Base-by-base conservation (phyloP, 2,329 filamentous ascomycete genomes). In the Thielaviopsis ethacetica region DNA sequence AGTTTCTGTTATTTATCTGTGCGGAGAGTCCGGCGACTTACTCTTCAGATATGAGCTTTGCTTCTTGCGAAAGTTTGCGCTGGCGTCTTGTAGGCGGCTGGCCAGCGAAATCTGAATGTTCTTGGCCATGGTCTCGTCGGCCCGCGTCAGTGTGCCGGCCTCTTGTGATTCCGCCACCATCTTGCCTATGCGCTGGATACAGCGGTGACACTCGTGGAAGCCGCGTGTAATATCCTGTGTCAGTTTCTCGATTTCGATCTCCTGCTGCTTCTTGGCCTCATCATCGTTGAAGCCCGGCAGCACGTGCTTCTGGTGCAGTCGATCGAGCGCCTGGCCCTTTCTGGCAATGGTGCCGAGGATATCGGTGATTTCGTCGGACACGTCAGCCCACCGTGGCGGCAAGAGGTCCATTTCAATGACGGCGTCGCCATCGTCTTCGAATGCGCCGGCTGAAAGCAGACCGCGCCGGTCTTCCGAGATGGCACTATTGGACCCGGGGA, bases 321-420 rank as follows among this genome's bases (percentile, higher is more conserved):
- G 88, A 68, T 97, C 93, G 34, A 98, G 79, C 66, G 83, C 84
- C 65, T 88, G 83, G 64, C 89, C 87, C 72, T 94, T 89, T 62
- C 82, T 83, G 57, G 88, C 85, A 64, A 97, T 88, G 60, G 87
- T 82, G 62, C 81, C 79, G 10, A 98, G 80, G 50, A 88, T 74
- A 61, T 96, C 89, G 30, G 86, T 84, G 62, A 98, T 89, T 69
- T 97, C 90, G 69, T 97, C 93, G 67, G 91, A 91, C 61, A 95
- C 79, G 68, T 98, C 93, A 61, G 91, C 86, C 93, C 93, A 98
- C 62, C 93, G 84, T 57, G 93, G 93, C 24, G 93, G 93, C 19
- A 98, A 78, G 47, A 95, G 75, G 71, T 97, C 91, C 93, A 98
- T 97, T 75, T 98, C 93, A 67, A 98, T 97, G 60, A 98, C 83